phyloP scores from a whole-genome alignment of 257 asterid genomes.

The Salvia splendens region DNA sequence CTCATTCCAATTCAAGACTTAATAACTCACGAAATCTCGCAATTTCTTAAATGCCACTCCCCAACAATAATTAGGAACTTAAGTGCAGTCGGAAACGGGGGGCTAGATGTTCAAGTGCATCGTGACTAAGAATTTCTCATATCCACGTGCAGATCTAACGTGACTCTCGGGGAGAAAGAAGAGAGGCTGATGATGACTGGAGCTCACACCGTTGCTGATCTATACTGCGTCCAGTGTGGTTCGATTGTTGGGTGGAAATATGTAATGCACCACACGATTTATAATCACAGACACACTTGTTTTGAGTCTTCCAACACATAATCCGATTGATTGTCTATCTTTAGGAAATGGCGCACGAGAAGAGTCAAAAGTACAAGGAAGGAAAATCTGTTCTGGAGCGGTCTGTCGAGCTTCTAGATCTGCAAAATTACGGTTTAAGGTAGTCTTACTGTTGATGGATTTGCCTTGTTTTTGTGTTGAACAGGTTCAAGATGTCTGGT shows the following conservation, averaged over 20 bases:
- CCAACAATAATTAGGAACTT: neutral
- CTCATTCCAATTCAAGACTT: too few relatives aligned
- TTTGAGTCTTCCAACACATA: neutral
- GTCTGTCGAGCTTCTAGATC: conserved; percentile 42
- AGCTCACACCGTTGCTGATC: conserved; percentile 67
- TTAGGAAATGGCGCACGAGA: conserved; percentile 68
- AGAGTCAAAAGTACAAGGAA: conserved; percentile 82
- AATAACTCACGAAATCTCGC: too few relatives aligned
- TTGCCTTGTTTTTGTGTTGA: conserved; percentile 14
- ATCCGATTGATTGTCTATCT: neutral
- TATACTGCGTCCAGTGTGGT: conserved; percentile 71
- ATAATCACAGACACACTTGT: neutral
- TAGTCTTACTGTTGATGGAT: conserved; percentile 8
- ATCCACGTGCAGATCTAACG: conserved; percentile 49
- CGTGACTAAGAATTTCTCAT: neutral
- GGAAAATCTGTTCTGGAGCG: conserved; percentile 88
- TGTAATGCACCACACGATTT: conserved; percentile 37
- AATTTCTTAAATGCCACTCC: neutral
- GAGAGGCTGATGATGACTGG: conserved; percentile 80
- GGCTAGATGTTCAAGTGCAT: conserved; percentile 7
- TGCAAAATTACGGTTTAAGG: neutral
- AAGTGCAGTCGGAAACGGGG: neutral
- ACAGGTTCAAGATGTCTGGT: conserved; percentile 67
- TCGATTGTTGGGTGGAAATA: conserved; percentile 79
- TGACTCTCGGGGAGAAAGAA: conserved; percentile 59